phyloP scores from a whole-genome alignment of 1,284 basidiomycete species.

The Pterulicium gracile region DNA sequence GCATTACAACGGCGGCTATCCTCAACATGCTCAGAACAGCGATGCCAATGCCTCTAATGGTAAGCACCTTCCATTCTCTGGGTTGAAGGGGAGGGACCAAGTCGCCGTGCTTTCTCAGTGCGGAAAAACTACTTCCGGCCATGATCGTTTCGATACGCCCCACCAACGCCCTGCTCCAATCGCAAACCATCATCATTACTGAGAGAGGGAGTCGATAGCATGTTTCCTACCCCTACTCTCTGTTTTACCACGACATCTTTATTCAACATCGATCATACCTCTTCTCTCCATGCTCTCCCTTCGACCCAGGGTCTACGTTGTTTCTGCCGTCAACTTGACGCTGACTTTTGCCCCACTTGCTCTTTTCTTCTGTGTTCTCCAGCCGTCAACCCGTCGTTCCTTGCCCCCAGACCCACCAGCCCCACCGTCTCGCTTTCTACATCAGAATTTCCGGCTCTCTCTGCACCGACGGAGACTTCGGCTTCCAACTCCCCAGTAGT shows the following conservation, averaged over 20 bases:
- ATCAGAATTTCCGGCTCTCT: constrained; percentile 62
- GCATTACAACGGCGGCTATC: constrained; percentile 14
- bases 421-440: constrained; percentile 40
- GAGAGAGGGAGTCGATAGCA: constrained; percentile 1
- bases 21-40: constrained; percentile 10
- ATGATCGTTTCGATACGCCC: constrained; percentile 26
- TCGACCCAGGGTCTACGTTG: constrained; percentile 5
- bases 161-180: constrained; percentile 19
- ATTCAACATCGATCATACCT: constrained; percentile 24
- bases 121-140: constrained; percentile 61
- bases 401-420: constrained; percentile 24
- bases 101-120: constrained; percentile 72
- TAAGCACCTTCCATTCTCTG: constrained; percentile 47
- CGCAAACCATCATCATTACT: constrained; percentile 1
- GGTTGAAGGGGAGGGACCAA: constrained; percentile 75
- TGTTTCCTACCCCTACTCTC: constrained; percentile 13
- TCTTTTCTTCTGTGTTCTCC: constrained; percentile 11
- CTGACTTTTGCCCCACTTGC: constrained; percentile 2
- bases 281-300: constrained; percentile 23
- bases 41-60: constrained; percentile 40
- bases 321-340: not conserved
- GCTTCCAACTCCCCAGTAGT: constrained; percentile 13
- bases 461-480: constrained; percentile 16
- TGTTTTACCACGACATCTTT: constrained; percentile 28
- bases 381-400: not conserved